phyloP scores from a whole-genome alignment of 2,329 filamentous ascomycete species.

The Arachnopeziza araneosa region DNA sequence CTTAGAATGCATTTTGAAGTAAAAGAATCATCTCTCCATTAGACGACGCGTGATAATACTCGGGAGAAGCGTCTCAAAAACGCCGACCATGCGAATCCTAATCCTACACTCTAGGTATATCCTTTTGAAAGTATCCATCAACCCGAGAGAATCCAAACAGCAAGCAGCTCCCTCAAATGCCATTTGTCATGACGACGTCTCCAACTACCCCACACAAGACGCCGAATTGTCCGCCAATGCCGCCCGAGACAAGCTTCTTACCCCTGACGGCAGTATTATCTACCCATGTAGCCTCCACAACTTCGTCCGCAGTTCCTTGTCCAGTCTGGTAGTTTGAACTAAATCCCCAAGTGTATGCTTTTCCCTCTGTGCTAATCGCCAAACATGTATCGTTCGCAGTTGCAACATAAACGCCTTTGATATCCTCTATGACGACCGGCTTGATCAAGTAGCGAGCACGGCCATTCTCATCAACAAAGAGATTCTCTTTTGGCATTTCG shows the following conservation, averaged over 20 bases:
- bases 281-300: slow-evolving; percentile 70
- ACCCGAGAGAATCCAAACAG: not conserved
- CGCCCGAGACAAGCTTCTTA: slow-evolving; percentile 70
- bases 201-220: slow-evolving; percentile 45
- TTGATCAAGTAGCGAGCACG: slow-evolving; percentile 66
- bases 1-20: no score
- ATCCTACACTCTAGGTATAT: not conserved
- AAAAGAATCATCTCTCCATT: no score
- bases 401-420: slow-evolving; percentile 53
- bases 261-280: slow-evolving; percentile 79
- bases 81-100: not conserved
- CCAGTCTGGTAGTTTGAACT: slow-evolving; percentile 76
- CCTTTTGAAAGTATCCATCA: not conserved
- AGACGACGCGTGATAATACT: no score
- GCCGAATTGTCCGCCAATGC: slow-evolving; percentile 82
- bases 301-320: slow-evolving; percentile 71
- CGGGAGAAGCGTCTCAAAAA: not conserved
- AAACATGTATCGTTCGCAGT: slow-evolving; percentile 70
- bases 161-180: not conserved
- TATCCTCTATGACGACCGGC: slow-evolving; percentile 51
- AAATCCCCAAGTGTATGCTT: slow-evolving; percentile 76
- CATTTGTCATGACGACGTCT: not conserved
- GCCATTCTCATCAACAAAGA: slow-evolving; percentile 58
- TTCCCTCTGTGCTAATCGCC: slow-evolving; percentile 61
- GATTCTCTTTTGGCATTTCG: slow-evolving; percentile 49